Conservation (phyloP, 805 yeast species). For the Candida coleopterorum region DNA sequence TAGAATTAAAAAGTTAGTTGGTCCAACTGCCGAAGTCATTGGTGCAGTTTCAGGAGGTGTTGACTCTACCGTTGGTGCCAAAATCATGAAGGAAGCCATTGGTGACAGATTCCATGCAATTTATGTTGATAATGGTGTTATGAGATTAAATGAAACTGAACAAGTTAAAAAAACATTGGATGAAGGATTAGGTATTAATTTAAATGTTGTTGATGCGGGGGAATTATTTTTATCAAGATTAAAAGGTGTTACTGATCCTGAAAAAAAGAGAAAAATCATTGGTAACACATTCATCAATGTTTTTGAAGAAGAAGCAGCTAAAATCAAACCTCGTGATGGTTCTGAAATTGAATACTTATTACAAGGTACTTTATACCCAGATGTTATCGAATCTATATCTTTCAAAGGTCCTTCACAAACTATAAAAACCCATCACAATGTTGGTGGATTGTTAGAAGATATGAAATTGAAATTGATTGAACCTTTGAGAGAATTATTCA, state of each 20-base stretch:
- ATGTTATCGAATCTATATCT: constrained; percentile 96
- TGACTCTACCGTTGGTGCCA: constrained; percentile 98
- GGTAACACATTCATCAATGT: constrained; percentile 97
- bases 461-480: constrained; percentile 98
- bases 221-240: constrained; percentile 83
- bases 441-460: constrained; percentile 95
- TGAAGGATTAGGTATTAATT: constrained; percentile 90
- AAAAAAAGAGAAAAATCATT: constrained; percentile 96
- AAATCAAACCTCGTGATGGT: constrained; percentile 84
- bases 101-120: constrained; percentile 99
- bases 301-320: constrained; percentile 92
- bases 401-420: constrained; percentile 99
- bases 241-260: constrained; percentile 96
- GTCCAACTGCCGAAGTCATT: constrained; percentile 96
- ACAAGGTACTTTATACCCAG: constrained; percentile 98
- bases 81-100: constrained; percentile 95
- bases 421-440: constrained; percentile 98
- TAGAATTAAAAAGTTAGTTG: constrained; percentile 86
- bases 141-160: constrained; percentile 91
- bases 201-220: constrained; percentile 91
- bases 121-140: constrained; percentile 95
- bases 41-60: constrained; percentile 99
- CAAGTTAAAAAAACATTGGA: constrained; percentile 84
- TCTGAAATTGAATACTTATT: constrained; percentile 87
- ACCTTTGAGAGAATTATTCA: constrained; percentile 97